A percentile compares a stretch with the other conserved stretches of the same genome.
Evolutionary conservation across 768 basidiomycete genomes (phyloP).

Genomic region (Leccinum disarticulatum): DNA sequence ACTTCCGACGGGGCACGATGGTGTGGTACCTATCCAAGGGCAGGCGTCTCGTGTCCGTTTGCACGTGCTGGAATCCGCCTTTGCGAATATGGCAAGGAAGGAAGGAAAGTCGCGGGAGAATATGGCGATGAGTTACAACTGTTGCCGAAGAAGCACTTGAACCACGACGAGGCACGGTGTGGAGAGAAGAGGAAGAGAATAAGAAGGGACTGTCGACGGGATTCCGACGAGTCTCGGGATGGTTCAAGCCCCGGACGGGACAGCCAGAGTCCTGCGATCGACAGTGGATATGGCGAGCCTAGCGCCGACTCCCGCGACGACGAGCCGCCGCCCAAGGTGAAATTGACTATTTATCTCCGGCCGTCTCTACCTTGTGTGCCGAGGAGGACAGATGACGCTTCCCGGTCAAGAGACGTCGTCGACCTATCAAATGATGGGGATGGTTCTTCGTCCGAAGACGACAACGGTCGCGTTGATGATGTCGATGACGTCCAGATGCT

Average conservation of each 20-base stretch:
- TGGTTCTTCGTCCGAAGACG: conserved; percentile 40
- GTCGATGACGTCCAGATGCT: conserved; percentile 22
- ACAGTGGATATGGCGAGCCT: conserved; percentile 29
- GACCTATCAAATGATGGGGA: conserved; percentile 42
- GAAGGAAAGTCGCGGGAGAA: conserved; percentile 33
- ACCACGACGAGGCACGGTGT: conserved; percentile 36
- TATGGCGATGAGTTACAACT: conserved; percentile 30
- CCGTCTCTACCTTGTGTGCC: conserved; percentile 31
- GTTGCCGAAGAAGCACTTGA: conserved; percentile 46
- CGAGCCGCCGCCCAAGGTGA: conserved; percentile 58
- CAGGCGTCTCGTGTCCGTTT: conserved; percentile 77
- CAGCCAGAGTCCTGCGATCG: conserved; percentile 24
- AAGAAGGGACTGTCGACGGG: conserved; percentile 32
- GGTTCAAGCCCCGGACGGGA: conserved; percentile 13
- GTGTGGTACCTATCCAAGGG: conserved; percentile 81
- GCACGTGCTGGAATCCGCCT: conserved; percentile 69
- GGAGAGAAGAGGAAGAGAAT: conserved; percentile 48
- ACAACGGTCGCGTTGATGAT: conserved; percentile 23
- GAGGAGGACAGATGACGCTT: conserved; percentile 7
- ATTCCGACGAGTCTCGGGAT: conserved; percentile 16
- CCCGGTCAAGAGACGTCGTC: conserved; percentile 32
- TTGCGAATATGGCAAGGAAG: conserved; percentile 61
- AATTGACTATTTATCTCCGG: conserved; percentile 65
- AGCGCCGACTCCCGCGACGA: conserved; percentile 31
- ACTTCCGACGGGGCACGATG: conserved; percentile 75